These are phyloP conservation scores for Rubia yunnanensis DNA, from an alignment of 257 asterid genomes.

Conservation along the genomic window DNA sequence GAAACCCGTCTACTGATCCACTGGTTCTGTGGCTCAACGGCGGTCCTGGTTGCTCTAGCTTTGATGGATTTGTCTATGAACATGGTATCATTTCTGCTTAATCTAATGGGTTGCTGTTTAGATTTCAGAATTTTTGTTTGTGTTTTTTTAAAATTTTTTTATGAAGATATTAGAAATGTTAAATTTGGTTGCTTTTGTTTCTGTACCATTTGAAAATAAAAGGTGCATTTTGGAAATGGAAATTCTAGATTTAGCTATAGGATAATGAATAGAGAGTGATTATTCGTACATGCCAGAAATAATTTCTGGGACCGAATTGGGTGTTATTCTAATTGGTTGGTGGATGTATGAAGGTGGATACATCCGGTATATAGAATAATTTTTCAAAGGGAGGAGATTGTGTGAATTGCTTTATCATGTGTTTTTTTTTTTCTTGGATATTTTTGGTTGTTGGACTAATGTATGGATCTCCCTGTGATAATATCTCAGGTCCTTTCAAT, in stretches of 20 bases:
- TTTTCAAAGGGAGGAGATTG: too few relatives aligned
- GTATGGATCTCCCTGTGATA: conserved; percentile 1
- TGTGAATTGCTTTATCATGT: conserved; percentile 8
- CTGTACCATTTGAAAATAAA: not conserved
- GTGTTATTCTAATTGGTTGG: too few relatives aligned
- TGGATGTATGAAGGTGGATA: too few relatives aligned
- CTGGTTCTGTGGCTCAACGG: conserved; percentile 97
- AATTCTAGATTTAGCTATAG: not conserved
- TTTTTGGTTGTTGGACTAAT: not conserved
- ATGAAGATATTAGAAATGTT: not conserved
- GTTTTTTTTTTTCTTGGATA: not conserved
- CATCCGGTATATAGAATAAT: too few relatives aligned
- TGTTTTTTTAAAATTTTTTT: not conserved
- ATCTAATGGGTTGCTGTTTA: not conserved
- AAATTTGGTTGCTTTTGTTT: not conserved
- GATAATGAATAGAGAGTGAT: too few relatives aligned
- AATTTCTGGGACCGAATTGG: not conserved
- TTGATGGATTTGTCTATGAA: conserved; percentile 93
- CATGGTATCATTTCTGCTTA: conserved; percentile 45
- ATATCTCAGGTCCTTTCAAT: conserved; percentile 80
- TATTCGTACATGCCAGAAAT: not conserved
- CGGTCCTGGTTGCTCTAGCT: conserved; percentile 98
- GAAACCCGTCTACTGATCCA: conserved; percentile 66
- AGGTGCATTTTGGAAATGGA: not conserved
- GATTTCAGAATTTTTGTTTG: not conserved